A percentile compares a stretch with the other conserved stretches of the same genome.
These are phyloP conservation scores for Bretziella fagacearum DNA, from an alignment of 2,329 filamentous ascomycete species.

Conservation along the genomic window DNA sequence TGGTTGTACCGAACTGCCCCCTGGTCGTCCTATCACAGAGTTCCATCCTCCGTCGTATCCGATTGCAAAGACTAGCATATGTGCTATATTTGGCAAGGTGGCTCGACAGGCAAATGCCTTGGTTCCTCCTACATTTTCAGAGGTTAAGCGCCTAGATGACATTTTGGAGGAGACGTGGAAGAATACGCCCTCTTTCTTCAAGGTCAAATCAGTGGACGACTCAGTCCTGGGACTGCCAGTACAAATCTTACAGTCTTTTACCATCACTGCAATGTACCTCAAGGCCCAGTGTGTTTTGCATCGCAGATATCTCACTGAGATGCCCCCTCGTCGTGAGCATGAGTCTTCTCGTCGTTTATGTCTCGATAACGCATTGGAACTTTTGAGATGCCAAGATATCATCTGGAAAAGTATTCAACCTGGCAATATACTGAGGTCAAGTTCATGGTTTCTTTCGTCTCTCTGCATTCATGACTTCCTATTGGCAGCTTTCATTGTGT, in stretches of 20 bases:
- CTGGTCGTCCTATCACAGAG: slow-evolving; percentile 37
- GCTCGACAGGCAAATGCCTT: slow-evolving; percentile 34
- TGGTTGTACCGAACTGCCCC: slow-evolving; percentile 36
- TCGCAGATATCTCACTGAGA: slow-evolving; percentile 33
- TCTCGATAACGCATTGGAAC: slow-evolving; percentile 30
- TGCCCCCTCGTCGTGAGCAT: slow-evolving; percentile 27
- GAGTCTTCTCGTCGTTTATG: slow-evolving; percentile 35
- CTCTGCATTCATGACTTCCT: slow-evolving; percentile 44
- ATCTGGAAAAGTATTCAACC: slow-evolving; percentile 34
- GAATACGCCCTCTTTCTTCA: slow-evolving; percentile 31
- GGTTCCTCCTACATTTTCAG: slow-evolving; percentile 29
- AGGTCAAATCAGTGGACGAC: slow-evolving; percentile 30
- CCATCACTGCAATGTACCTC: slow-evolving; percentile 34
- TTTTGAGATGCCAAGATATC: slow-evolving; percentile 31
- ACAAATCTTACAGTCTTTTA: slow-evolving; percentile 35
- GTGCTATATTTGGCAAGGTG: slow-evolving; percentile 32
- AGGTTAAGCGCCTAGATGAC: slow-evolving; percentile 32
- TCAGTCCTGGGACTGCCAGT: slow-evolving; percentile 28
- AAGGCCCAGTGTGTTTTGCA: slow-evolving; percentile 40
- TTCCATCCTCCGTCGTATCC: slow-evolving; percentile 41
- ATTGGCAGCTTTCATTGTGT: slow-evolving; percentile 43
- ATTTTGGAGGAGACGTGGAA: slow-evolving; percentile 30
- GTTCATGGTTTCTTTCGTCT: slow-evolving; percentile 40
- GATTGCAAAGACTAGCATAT: slow-evolving; percentile 33
- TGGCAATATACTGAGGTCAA: slow-evolving; percentile 33